Conservation (phyloP, 2,329 filamentous ascomycete genomes). For the Lecanicillium sp. region DNA sequence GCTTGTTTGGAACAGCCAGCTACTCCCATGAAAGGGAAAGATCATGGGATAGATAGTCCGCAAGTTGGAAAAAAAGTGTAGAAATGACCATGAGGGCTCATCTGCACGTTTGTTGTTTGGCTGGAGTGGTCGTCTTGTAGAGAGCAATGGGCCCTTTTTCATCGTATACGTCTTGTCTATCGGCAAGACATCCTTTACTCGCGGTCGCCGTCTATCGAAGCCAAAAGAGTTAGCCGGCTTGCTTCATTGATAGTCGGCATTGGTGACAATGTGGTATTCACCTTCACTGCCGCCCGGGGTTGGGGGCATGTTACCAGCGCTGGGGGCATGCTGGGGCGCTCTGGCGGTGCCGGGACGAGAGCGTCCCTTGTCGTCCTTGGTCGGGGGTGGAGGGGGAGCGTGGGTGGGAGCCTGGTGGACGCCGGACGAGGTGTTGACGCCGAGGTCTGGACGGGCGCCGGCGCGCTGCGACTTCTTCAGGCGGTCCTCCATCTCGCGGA, state of each 20-base stretch:
- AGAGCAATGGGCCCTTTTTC: not conserved
- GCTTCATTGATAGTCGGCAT: not conserved
- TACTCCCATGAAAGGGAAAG: not conserved
- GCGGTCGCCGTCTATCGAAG: constrained; percentile 16
- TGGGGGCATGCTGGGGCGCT: constrained; percentile 45
- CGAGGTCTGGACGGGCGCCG: constrained; percentile 17
- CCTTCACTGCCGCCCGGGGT: constrained; percentile 58
- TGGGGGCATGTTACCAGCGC: constrained; percentile 52
- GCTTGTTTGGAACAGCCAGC: constrained; percentile 4
- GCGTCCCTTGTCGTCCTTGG: constrained; percentile 30
- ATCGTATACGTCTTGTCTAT: not conserved
- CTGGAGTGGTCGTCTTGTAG: not conserved
- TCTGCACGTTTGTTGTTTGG: too few species aligned
- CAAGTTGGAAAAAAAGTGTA: not conserved
- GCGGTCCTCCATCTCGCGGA: constrained; percentile 79
- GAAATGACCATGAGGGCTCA: constrained; percentile 1
- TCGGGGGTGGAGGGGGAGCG: constrained; percentile 22
- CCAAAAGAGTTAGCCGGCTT: constrained; percentile 9
- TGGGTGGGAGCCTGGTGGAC: constrained; percentile 21
- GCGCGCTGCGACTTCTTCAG: constrained; percentile 39
- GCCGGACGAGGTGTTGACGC: constrained; percentile 14
- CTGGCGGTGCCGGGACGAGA: constrained; percentile 51
- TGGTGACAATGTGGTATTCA: constrained; percentile 42
- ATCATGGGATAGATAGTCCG: constrained; percentile 4
- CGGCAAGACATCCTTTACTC: constrained; percentile 10